Evolutionary conservation across 2,329 filamentous ascomycete genomes (phyloP), one percentile per base, ranked within the genome.

Genomic region (Ceratocystis papillata): DNA sequence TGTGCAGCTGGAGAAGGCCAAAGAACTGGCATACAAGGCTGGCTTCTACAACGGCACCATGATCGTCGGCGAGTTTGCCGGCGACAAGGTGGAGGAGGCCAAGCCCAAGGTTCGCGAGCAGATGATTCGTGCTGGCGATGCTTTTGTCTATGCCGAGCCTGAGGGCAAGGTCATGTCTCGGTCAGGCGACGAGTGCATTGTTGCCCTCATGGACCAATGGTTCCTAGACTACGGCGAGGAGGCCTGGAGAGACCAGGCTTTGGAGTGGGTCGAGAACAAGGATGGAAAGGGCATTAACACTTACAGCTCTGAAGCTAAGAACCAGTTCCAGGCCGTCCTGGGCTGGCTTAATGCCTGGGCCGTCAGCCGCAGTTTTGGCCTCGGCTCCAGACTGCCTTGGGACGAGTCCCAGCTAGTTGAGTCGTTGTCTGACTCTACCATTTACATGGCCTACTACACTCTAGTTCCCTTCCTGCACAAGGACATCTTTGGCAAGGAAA

Each of bases 301-400:
- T 6, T 97, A 89, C 77, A 84, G 81, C n/a, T 75, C 79, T 41
- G 89, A 92, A 73, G 87, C 90, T 62, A 87, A 86, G 76, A 84
- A 92, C 74, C 84, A 84, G 5, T 96, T 97, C 74, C 85, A 91
- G 75, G 87, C 87, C 70, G 92, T 93, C 48, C 80, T 99, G 55
- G 86, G 87, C 75, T 99, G 94, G 94, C 81, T 99, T 69, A 90
- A 89, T 74, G 89, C 94, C 75, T 99, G 94, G 94, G 93, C 94
- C 53, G 96, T 92, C 73, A 89, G 90, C 63, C 83, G 94, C 74
- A 90, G 88, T 7, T 99, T 91, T 71, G 94, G 94, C 74, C 83
- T 97, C 61, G 94, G 94, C 60, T 94, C 93, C 3, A 94, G 91
- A 77, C 84, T 99, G 59, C 94, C 94, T 8, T 99, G 94, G 92